A percentile compares a stretch with the other conserved stretches of the same genome.
Conservation (phyloP, 768 basidiomycete genomes). For the Lepiota brunneoincarnata region DNA sequence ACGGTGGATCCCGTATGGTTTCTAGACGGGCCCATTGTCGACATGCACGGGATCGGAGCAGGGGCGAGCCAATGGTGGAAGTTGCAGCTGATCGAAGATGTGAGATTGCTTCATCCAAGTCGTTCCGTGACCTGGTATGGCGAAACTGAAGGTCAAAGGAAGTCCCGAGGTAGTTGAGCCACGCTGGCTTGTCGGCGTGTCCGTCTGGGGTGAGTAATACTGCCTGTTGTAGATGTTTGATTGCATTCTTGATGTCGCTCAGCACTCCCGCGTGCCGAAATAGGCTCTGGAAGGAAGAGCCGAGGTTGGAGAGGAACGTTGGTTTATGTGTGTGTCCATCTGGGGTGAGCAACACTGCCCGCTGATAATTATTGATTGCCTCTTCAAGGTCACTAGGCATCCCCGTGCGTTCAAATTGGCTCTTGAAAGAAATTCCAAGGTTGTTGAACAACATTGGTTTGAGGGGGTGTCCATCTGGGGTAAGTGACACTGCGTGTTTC, state of each 20-base stretch:
- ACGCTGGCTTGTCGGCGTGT: background rate
- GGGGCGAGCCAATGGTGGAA: background rate
- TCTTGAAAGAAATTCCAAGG: too few relatives aligned
- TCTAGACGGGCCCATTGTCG: background rate
- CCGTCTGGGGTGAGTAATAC: background rate
- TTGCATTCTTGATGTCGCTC: slow-evolving; percentile 21
- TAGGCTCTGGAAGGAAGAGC: slow-evolving; percentile 12
- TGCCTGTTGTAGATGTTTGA: slow-evolving; percentile 16
- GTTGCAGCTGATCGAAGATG: background rate
- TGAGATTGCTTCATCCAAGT: too few relatives aligned
- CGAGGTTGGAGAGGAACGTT: background rate
- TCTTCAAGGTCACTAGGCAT: too few relatives aligned
- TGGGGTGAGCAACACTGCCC: background rate
- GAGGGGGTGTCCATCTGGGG: too few relatives aligned
- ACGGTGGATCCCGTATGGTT: background rate
- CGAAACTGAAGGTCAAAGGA: background rate
- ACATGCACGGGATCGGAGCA: background rate
- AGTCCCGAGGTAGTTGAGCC: background rate
- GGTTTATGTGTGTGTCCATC: background rate
- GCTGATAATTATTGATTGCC: too few relatives aligned
- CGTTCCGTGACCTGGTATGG: too few relatives aligned
- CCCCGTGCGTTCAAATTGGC: too few relatives aligned
- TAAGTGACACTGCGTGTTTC: background rate
- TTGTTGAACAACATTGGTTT: too few relatives aligned
- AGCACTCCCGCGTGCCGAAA: background rate